Percentiles rank a stretch among this genome's conserved stretches.
phyloP scores from a whole-genome alignment of 371 early-diverging fungal genomes.

The Chytridium lagenaria region DNA sequence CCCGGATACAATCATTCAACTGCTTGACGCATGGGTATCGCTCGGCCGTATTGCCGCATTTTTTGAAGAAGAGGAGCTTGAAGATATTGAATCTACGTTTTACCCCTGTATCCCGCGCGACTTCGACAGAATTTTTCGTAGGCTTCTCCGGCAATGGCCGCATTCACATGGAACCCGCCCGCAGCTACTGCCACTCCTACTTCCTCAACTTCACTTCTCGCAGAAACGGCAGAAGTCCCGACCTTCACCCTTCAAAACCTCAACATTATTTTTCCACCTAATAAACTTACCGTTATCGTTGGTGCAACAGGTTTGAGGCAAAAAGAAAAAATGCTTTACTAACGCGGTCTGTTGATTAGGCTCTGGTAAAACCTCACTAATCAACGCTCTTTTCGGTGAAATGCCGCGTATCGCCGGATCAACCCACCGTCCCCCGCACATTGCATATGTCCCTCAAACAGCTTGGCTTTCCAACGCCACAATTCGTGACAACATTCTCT shows the following conservation, averaged over 20 bases:
- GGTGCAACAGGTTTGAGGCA: too few relatives aligned
- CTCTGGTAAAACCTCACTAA: slow-evolving; percentile 71
- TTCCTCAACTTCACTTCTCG: too few relatives aligned
- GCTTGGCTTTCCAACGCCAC: slow-evolving; percentile 50
- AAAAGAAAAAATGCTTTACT: too few relatives aligned
- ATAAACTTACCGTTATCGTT: slow-evolving; percentile 68
- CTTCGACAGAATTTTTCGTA: too few relatives aligned
- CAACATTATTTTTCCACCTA: slow-evolving; percentile 59
- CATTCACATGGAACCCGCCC: too few relatives aligned
- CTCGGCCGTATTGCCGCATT: slow-evolving; percentile 27
- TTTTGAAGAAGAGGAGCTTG: slow-evolving; percentile 30
- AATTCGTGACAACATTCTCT: slow-evolving; percentile 53
- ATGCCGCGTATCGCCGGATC: slow-evolving; percentile 31
- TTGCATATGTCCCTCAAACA: slow-evolving; percentile 50
- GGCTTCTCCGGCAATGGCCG: too few relatives aligned
- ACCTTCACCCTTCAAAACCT: slow-evolving; percentile 40
- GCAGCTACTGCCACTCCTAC: too few relatives aligned
- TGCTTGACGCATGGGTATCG: slow-evolving; percentile 34
- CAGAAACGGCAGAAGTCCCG: too few relatives aligned
- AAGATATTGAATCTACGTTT: too few relatives aligned
- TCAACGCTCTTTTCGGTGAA: slow-evolving; percentile 42
- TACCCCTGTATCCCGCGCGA: too few relatives aligned
- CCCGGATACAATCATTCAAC: slow-evolving; percentile 32
- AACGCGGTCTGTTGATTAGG: too few relatives aligned
- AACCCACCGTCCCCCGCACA: not conserved